Base-by-base conservation (phyloP, 139 green algal species). In the Coccomyxa sp. region DNA sequence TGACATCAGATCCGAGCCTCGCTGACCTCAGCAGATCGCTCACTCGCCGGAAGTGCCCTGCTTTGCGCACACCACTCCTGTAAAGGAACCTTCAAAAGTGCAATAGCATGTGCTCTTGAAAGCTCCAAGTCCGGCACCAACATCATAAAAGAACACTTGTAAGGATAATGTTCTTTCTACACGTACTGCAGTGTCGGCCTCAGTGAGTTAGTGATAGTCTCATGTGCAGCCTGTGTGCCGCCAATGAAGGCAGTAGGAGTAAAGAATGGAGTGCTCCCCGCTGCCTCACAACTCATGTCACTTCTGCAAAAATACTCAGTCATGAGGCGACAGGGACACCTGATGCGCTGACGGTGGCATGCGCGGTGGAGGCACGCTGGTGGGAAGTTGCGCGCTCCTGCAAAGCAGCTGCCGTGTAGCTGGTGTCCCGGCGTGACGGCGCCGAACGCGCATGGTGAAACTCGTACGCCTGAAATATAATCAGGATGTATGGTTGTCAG, bases 21-120 rank as follows among this genome's bases (percentile, higher is more conserved):
- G 51, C 25, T 10, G 59, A 76, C 58, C 59, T 21, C 59, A 82
- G 79, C 79, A 76, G 10, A 25, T 82, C 79, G 59, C 59, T 28
- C 79, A 76, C 59, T 25, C 32, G 51, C 58, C 59, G 25, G 58
- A 76, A 76, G 16, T 59, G n/a, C 18, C 79, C 79, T 82, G 79
- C 9, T 59, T 38, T 10, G 51, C 1, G 18, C 71, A n/a, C 71
- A 25, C 63, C 63, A 25, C 4, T 71, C 63, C 18, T 71, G 18
- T 21, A 9, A 21, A 28, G 63, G 38, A 7, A 51, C 10, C 63
- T 25, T 71, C 1, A 25, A 3, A 11, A 25, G 7, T 25, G 63
- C 63, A 28, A 21, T 28, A 9, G 10, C 63, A 71, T 71, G 7
- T 7, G 38, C 38, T 7, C 38, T 51, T 51, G 38, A 11, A 7